Base-by-base conservation (phyloP, 2,329 filamentous ascomycete genomes). In the Fusarium tupiense region DNA sequence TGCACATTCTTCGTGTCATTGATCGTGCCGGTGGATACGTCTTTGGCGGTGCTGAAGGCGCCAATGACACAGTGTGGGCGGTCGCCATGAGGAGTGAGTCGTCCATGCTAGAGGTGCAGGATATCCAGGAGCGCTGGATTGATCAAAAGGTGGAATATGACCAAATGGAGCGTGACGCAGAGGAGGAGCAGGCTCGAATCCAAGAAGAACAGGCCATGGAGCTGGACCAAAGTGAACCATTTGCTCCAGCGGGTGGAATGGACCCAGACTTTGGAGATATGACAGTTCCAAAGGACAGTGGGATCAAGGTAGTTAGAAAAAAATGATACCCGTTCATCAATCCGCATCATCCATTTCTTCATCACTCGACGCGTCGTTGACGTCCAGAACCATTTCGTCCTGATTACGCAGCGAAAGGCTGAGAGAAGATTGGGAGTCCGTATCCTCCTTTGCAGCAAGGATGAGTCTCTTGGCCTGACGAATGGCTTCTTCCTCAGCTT, bases 41-140 rank as follows among this genome's bases (percentile, higher is more conserved):
- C 2, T 98, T 99, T 84, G 95, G 95, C 0, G 89, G 92, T 10
- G 93, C 94, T 1, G 94, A 98, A 81, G 96, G 95, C 5, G 94
- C 95, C 52, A 98, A 98, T 77, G 96, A 99, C 81, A 95, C 93
- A 12, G 90, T 99, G n/a, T 99, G 96, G 96, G 94, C 97, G 79
- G 91, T 98, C 50, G 94, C 96, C 6, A 97, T 98, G 91, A 91
- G 95, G 64, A 91, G 91, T 67, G 91, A 92, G 67, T 90, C 91
- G 41, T 90, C 90, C 38, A 85, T 91, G 83, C 91, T 97, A 87
- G 95, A 97, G 77, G 91, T 95, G 16, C 87, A 92, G 68, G 96
- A 99, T 83, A 92, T 98, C 72, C 96, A 99, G 83, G 96, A 99
- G 85, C 89, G 96, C 70, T 99, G 96, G 96, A 85, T 99, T 38